Evolutionary conservation across 2,329 filamentous ascomycete species (phyloP).

Genomic region (Tetracladium maxilliforme): DNA sequence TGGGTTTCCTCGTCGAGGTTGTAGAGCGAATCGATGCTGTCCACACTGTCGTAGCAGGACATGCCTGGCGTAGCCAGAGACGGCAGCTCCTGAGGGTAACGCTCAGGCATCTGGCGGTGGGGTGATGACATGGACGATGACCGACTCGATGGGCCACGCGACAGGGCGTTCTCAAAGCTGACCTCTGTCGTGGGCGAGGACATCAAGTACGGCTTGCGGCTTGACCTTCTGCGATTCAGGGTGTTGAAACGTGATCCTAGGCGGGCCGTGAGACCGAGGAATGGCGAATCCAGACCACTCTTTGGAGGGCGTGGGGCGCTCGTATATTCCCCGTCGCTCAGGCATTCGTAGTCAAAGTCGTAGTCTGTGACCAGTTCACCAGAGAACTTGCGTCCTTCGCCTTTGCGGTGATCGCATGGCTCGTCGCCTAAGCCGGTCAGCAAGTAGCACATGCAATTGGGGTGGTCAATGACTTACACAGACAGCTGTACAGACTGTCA

Average conservation of each 20-base stretch:
- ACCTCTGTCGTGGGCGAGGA: too few relatives aligned
- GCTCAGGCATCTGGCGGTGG: too few relatives aligned
- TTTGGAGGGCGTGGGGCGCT: conserved; percentile 17
- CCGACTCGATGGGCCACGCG: conserved; percentile 55
- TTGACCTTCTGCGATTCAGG: too few relatives aligned
- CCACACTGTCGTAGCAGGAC: too few relatives aligned
- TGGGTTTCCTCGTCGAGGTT: conserved; percentile 37
- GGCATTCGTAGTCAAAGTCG: conserved; percentile 44
- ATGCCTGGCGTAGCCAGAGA: too few relatives aligned
- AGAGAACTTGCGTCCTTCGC: too few relatives aligned
- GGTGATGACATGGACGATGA: conserved; percentile 70
- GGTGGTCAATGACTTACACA: conserved; percentile 58
- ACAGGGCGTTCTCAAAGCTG: conserved; percentile 20
- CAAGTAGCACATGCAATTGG: too few relatives aligned
- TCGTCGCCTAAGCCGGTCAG: too few relatives aligned
- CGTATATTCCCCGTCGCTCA: conserved; percentile 46
- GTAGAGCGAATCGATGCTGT: conserved; percentile 29
- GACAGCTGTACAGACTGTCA: conserved; percentile 46
- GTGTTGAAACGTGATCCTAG: conserved; percentile 50
- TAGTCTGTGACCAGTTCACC: conserved; percentile 42
- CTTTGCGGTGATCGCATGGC: not conserved
- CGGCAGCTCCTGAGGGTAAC: too few relatives aligned
- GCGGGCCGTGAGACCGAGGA: conserved; percentile 48
- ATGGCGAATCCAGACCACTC: conserved; percentile 22
- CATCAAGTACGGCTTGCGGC: too few relatives aligned